A percentile compares a stretch with the other conserved stretches of the same genome.
phyloP scores from a whole-genome alignment of 257 asterid genomes.

The Nicotiana otophora region DNA sequence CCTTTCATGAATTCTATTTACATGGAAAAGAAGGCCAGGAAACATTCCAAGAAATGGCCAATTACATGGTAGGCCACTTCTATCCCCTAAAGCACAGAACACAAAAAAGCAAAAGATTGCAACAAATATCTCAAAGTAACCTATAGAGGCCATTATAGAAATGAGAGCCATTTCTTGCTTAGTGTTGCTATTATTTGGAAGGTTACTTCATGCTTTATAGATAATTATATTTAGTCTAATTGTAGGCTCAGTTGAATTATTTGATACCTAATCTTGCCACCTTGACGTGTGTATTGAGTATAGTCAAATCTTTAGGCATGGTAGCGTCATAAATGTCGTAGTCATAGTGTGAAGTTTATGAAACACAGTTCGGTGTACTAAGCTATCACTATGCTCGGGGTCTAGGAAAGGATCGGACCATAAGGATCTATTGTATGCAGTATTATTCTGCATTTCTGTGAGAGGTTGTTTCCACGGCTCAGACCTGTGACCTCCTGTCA shows the following conservation, averaged over 20 bases:
- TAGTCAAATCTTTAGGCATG: not conserved
- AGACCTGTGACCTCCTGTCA: too few relatives aligned
- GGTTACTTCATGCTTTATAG: not conserved
- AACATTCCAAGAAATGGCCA: conserved; percentile 50
- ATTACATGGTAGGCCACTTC: conserved; percentile 21
- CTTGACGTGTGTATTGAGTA: not conserved
- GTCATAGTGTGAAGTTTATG: too few relatives aligned
- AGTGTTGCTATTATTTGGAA: not conserved
- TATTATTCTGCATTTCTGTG: accelerated
- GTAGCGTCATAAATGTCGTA: not conserved
- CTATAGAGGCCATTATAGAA: conserved; percentile 9
- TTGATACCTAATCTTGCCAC: not conserved
- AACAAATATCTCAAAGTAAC: conserved; percentile 27
- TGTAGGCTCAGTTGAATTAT: not conserved
- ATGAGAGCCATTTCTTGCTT: not conserved
- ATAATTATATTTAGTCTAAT: not conserved
- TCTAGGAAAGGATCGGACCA: too few relatives aligned
- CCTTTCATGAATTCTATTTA: conserved; percentile 32
- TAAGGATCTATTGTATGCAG: too few relatives aligned
- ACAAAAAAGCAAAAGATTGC: conserved; percentile 21
- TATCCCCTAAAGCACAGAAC: conserved; percentile 18
- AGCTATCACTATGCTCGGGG: accelerated
- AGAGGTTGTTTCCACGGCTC: too few relatives aligned
- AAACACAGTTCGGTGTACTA: too few relatives aligned
- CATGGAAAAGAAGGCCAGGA: conserved; percentile 22